Evolutionary conservation across 805 yeast species (phyloP).

Genomic region (Metschnikowia peoriensis): DNA sequence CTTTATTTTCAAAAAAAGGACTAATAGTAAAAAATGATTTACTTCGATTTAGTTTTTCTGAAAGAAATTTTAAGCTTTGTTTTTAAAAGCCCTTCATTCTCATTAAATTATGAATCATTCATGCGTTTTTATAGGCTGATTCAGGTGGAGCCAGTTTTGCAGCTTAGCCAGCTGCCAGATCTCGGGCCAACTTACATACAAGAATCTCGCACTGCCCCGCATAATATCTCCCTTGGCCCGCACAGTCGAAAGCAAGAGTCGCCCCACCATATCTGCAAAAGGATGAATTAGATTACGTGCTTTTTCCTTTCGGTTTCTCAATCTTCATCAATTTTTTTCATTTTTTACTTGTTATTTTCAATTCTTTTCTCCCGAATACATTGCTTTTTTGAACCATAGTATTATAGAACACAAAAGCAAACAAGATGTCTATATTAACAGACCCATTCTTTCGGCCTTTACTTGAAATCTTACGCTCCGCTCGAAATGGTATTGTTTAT

Average conservation of each 20-base stretch:
- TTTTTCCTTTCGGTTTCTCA: neutral
- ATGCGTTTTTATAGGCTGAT: too few species aligned
- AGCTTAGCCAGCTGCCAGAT: neutral
- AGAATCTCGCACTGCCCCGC: neutral
- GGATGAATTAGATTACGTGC: neutral
- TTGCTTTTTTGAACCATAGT: too few species aligned
- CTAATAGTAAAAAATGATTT: too few species aligned
- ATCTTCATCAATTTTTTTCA: too few species aligned
- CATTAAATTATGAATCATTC: too few species aligned
- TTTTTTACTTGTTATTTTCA: too few species aligned
- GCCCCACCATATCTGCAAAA: neutral
- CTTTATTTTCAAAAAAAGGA: too few species aligned
- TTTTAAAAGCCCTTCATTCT: too few species aligned
- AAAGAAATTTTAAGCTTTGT: too few species aligned
- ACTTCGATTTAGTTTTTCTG: too few species aligned
- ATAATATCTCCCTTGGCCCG: neutral
- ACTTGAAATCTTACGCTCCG: slow-evolving; percentile 35
- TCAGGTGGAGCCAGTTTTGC: neutral
- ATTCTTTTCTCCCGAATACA: too few species aligned
- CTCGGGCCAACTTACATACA: neutral
- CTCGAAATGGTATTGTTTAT: slow-evolving; percentile 52
- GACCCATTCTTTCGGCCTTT: slow-evolving; percentile 29
- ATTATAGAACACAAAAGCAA: neutral
- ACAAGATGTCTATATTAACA: slow-evolving; percentile 18
- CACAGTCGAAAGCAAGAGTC: neutral